Conservation (phyloP, 1,139 yeast species). For the Spencermartinsiella ligniputridi region DNA sequence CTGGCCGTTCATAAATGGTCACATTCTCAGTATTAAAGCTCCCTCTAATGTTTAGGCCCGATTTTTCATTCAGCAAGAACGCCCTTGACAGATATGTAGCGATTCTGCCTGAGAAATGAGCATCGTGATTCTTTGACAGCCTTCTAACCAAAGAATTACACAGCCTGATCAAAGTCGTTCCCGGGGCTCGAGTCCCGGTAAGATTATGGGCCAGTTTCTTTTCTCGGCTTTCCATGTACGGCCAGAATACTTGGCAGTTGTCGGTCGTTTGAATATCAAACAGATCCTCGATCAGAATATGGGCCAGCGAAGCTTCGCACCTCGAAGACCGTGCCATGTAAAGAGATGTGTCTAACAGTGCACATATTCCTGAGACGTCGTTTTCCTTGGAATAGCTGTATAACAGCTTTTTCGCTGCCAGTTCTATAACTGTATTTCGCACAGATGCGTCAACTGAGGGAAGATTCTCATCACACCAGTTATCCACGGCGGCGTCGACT, state of each 20-base stretch:
- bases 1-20: slow-evolving; percentile 27
- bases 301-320: slow-evolving; percentile 25
- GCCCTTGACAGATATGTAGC: slow-evolving; percentile 36
- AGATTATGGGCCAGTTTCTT: slow-evolving; percentile 26
- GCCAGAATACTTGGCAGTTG: slow-evolving; percentile 37
- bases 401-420: slow-evolving; percentile 6
- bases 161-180: slow-evolving; percentile 36
- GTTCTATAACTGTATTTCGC: slow-evolving; percentile 4
- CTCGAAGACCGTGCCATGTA: slow-evolving; percentile 15
- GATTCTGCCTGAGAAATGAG: slow-evolving; percentile 37
- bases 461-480: background rate
- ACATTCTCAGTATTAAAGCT: slow-evolving; percentile 35
- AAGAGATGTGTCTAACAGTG: slow-evolving; percentile 20
- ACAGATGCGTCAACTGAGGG: background rate
- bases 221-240: slow-evolving; percentile 32
- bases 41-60: slow-evolving; percentile 38
- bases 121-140: slow-evolving; percentile 34
- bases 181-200: slow-evolving; percentile 34
- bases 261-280: slow-evolving; percentile 34
- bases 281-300: slow-evolving; percentile 33
- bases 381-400: slow-evolving; percentile 7
- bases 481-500: background rate
- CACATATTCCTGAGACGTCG: slow-evolving; percentile 11
- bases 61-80: slow-evolving; percentile 36
- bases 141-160: slow-evolving; percentile 37